A percentile compares a stretch with the other conserved stretches of the same genome.
Evolutionary conservation across 202 grass and related monocot species (phyloP).

Genomic region (Setaria italica): DNA sequence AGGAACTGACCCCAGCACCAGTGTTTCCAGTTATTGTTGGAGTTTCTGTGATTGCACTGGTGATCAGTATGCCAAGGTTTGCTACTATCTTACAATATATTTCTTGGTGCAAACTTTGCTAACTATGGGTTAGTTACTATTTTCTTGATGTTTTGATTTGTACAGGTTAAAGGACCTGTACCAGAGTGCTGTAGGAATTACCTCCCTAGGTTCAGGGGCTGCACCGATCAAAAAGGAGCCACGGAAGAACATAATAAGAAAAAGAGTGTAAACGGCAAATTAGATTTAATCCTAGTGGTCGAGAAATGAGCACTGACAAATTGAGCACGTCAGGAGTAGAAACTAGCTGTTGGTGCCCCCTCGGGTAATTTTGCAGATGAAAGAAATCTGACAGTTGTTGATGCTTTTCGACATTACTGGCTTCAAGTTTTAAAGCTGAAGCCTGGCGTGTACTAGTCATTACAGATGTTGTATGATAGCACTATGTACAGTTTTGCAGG

Average conservation of each 20-base stretch:
- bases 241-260: constrained; percentile 70
- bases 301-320: constrained; percentile 33
- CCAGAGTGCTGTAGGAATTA: constrained; percentile 66
- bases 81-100: constrained; percentile 29
- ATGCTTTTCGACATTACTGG: constrained; percentile 23
- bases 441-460: constrained; percentile 12
- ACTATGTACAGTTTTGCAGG: constrained; percentile 38
- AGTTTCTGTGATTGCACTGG: constrained; percentile 70
- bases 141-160: constrained; percentile 33
- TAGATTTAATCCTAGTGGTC: constrained; percentile 40
- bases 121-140: constrained; percentile 13
- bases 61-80: constrained; percentile 96
- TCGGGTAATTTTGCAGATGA: constrained; percentile 37
- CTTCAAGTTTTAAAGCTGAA: constrained; percentile 34
- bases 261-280: constrained; percentile 58
- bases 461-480: constrained; percentile 41
- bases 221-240: constrained; percentile 70
- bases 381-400: constrained; percentile 23
- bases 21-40: constrained; percentile 83
- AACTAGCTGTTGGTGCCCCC: constrained; percentile 22
- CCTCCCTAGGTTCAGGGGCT: constrained; percentile 55
- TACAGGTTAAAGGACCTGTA: constrained; percentile 92
- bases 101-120: constrained; percentile 21
- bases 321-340: constrained; percentile 42
- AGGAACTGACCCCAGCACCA: constrained; percentile 85